Base-by-base conservation (phyloP, 208 protist genomes). In the Leishmania turanica region DNA sequence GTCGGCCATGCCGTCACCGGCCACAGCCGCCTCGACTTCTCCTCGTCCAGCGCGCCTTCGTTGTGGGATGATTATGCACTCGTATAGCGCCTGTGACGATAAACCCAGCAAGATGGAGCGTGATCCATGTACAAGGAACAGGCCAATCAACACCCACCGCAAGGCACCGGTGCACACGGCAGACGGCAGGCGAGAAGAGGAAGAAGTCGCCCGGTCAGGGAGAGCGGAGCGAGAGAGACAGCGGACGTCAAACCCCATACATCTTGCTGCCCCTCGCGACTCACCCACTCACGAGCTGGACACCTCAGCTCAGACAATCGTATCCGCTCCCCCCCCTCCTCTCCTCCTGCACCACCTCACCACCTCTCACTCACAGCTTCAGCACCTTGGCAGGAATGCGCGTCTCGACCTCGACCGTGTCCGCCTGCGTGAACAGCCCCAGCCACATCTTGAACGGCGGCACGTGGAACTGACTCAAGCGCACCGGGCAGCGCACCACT, bases 381-480 rank as follows among this genome's bases (percentile, higher is more conserved):
- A 97, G 72, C 19, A 84, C 78, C 66, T 89, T 91, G 3, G 85
- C 65, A 1, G 95, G 93, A 31, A 98, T 80, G 21, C 91, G 89
- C n/a, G 93, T 96, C 84, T 96, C 92, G 69, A 98, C 92, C 80
- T 92, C 87, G 19, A 98, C 92, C 37, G 81, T 87, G 53, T 91
- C 90, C 8, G 85, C 90, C 65, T 95, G 87, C 9, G 86, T 89
- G 60, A 98, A 95, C 0, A 98, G 80, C 17, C 93, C 93, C 70
- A 95, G 75, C 85, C 91, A 92, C 49, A 92, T 71, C 27, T 86
- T 87, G 71, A 85, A 96, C 11, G 79, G 87, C 40, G 88, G 85
- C 27, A 97, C 81, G 51, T 91, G 78, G 77, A 93, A 96, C 76
- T 89, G 40, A 9, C 82, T 83, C 60, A 95, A 77, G 75, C 88